Evolutionary conservation across 768 basidiomycete genomes (phyloP).

Genomic region (Sporobolomyces roseus): DNA sequence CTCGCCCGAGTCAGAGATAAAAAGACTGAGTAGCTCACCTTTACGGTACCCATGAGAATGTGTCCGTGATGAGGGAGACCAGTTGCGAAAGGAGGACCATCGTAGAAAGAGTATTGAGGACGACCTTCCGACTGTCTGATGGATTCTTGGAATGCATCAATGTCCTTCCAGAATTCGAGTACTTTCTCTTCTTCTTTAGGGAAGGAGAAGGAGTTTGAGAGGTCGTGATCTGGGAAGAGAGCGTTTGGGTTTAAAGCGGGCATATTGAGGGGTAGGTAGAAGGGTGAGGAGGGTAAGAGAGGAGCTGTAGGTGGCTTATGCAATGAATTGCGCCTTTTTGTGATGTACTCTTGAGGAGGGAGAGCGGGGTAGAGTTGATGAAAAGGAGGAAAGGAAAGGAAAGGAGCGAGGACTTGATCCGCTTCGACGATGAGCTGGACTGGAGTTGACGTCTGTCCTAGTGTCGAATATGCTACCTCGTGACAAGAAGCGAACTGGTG

Average conservation of each 20-base stretch:
- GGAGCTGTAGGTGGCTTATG: neutral
- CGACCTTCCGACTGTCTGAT: slow-evolving; percentile 85
- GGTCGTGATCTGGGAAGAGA: slow-evolving; percentile 39
- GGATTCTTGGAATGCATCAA: slow-evolving; percentile 94
- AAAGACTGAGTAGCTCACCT: slow-evolving; percentile 55
- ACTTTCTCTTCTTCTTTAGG: slow-evolving; percentile 66
- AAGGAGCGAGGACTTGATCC: too few species aligned
- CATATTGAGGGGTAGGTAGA: neutral
- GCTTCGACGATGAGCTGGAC: neutral
- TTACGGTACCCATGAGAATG: slow-evolving; percentile 66
- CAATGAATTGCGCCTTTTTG: too few species aligned
- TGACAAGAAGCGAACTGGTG: too few species aligned
- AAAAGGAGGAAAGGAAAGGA: neutral
- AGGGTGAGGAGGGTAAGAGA: neutral
- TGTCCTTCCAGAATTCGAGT: slow-evolving; percentile 78
- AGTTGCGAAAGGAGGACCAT: slow-evolving; percentile 78
- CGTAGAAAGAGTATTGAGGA: slow-evolving; percentile 90
- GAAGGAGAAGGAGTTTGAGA: slow-evolving; percentile 61
- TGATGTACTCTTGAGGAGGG: too few species aligned
- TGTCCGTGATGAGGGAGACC: slow-evolving; percentile 89
- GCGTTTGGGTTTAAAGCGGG: slow-evolving; percentile 32
- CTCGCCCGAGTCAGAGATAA: too few species aligned
- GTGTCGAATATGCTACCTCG: too few species aligned
- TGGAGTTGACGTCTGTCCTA: too few species aligned
- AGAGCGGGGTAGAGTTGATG: slow-evolving; percentile 4